These are phyloP conservation scores for Durio zibethinus DNA, from an alignment of 345 rosid genomes.

Conservation along the genomic window DNA sequence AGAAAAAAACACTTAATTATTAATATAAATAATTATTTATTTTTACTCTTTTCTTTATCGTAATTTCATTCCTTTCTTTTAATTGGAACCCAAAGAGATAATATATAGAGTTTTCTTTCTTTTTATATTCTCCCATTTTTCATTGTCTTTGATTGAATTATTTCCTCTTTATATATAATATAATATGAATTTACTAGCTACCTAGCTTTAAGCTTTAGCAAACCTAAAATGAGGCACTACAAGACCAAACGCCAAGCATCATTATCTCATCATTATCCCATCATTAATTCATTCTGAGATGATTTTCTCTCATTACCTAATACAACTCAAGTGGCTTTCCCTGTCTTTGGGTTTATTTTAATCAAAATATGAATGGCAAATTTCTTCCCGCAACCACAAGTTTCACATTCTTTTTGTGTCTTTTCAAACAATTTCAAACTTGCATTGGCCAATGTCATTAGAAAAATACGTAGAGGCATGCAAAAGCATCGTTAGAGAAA, in stretches of 20 bases:
- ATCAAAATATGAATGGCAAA: not conserved
- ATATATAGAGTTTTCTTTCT: no score
- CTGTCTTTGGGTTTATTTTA: not conserved
- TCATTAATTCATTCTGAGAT: not conserved
- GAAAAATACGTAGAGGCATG: slow-evolving; percentile 1
- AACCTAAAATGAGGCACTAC: not conserved
- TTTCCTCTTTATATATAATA: no score
- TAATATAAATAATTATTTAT: no score
- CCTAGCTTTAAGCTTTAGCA: no score
- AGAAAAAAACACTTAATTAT: no score
- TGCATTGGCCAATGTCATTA: not conserved
- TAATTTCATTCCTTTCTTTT: no score
- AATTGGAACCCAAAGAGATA: no score
- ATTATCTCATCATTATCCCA: slow-evolving; percentile 35
- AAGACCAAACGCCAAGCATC: slow-evolving; percentile 32
- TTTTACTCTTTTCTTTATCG: no score
- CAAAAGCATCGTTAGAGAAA: slow-evolving; percentile 12
- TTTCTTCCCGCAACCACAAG: not conserved
- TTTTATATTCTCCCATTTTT: no score
- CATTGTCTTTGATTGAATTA: no score
- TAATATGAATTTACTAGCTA: no score
- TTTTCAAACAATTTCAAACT: slow-evolving; percentile 2
- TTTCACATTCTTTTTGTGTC: not conserved
- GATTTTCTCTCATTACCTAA: not conserved
- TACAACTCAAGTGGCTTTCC: not conserved